Evolutionary conservation across 345 rosid species (phyloP).

Genomic region (Microthlaspi erraticum): DNA sequence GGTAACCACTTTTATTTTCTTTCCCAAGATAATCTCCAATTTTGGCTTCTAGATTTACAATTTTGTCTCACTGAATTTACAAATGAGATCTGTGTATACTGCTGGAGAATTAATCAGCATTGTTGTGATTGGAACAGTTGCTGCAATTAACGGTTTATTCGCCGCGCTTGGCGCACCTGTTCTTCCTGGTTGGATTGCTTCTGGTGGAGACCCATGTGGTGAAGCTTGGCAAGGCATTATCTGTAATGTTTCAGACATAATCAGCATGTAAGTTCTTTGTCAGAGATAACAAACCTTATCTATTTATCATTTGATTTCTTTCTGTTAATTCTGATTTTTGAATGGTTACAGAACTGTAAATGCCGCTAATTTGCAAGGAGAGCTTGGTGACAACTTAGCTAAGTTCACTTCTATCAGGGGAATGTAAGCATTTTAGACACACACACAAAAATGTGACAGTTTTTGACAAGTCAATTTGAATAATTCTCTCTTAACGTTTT

Average conservation of each 20-base stretch:
- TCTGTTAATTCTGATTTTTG: neutral
- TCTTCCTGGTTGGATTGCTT: slow-evolving; percentile 93
- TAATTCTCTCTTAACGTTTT: slow-evolving; percentile 23
- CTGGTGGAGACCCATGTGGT: slow-evolving; percentile 95
- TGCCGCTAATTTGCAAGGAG: slow-evolving; percentile 95
- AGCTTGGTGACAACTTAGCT: slow-evolving; percentile 73
- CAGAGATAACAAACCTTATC: neutral
- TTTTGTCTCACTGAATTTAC: slow-evolving; percentile 14
- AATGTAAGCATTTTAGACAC: slow-evolving; percentile 66
- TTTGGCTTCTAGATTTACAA: slow-evolving; percentile 13
- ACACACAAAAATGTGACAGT: neutral
- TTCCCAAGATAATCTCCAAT: neutral
- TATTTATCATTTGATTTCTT: slow-evolving; percentile 3
- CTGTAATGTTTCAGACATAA: slow-evolving; percentile 66
- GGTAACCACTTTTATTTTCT: slow-evolving; percentile 52
- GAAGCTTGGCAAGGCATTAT: slow-evolving; percentile 90
- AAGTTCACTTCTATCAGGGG: slow-evolving; percentile 69
- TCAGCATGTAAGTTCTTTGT: slow-evolving; percentile 56
- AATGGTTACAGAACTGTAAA: slow-evolving; percentile 63
- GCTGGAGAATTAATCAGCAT: slow-evolving; percentile 42
- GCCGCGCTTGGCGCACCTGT: slow-evolving; percentile 73
- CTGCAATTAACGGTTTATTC: slow-evolving; percentile 79
- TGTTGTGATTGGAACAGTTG: slow-evolving; percentile 63
- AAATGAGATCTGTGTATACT: slow-evolving; percentile 40
- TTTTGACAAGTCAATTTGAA: slow-evolving; percentile 16